Conservation (phyloP, 371 early-diverging fungal genomes). For the Apophysomyces ossiformis region DNA sequence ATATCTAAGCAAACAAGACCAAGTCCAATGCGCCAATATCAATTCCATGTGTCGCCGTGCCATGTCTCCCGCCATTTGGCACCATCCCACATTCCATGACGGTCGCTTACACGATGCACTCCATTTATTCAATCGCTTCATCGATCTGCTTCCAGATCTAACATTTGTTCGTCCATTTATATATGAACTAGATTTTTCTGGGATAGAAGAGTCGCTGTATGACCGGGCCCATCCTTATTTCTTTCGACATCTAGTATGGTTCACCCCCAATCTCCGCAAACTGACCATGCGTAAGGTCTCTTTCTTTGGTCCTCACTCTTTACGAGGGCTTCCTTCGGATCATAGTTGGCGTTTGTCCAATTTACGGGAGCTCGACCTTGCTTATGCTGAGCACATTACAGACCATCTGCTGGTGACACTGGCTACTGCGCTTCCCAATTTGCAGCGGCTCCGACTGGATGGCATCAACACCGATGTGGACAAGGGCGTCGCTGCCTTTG, state of each 20-base stretch:
- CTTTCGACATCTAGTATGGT: constrained; percentile 22
- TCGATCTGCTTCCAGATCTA: constrained; percentile 25
- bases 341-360: constrained; percentile 20
- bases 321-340: constrained; percentile 9
- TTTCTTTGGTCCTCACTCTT: constrained; percentile 22
- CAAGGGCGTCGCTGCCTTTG: constrained; percentile 35
- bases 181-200: constrained; percentile 24
- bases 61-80: constrained; percentile 20
- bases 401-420: constrained; percentile 37
- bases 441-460: constrained; percentile 27
- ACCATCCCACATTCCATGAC: constrained; percentile 18
- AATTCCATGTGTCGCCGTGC: background rate
- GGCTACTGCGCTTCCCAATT: constrained; percentile 26
- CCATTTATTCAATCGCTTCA: constrained; percentile 31
- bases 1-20: constrained; percentile 5
- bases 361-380: constrained; percentile 30
- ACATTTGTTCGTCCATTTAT: constrained; percentile 12
- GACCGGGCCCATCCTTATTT: constrained; percentile 35
- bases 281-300: constrained; percentile 25
- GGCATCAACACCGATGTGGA: constrained; percentile 13
- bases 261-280: constrained; percentile 17
- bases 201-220: constrained; percentile 36
- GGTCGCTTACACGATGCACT: constrained; percentile 26
- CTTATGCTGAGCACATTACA: constrained; percentile 30
- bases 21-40: background rate